Conservation (phyloP, 164 flowering plant species). For the Nymphaea thermarum region DNA sequence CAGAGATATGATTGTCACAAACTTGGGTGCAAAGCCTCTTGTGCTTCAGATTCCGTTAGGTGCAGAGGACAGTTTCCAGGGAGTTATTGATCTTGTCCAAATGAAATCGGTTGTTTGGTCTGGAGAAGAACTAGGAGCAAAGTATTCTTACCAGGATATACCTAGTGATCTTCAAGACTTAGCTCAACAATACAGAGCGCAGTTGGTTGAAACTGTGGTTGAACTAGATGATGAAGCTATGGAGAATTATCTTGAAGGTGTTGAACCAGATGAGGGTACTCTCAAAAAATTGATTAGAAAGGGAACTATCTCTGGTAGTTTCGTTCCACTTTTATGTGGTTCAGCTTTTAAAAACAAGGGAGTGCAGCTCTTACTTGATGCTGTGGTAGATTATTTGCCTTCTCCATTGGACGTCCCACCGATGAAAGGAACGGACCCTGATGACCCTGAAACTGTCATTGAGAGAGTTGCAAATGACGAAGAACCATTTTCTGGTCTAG, state of each 20-base stretch:
- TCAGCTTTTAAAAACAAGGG: slow-evolving; percentile 97
- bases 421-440: slow-evolving; percentile 87
- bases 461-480: slow-evolving; percentile 66
- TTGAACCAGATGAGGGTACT: slow-evolving; percentile 78
- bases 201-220: slow-evolving; percentile 60
- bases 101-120: slow-evolving; percentile 91
- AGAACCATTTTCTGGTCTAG: slow-evolving; percentile 88
- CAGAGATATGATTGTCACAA: slow-evolving; percentile 89
- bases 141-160: slow-evolving; percentile 66
- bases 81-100: slow-evolving; percentile 77
- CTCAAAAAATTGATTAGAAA: slow-evolving; percentile 68
- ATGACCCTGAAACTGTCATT: slow-evolving; percentile 51
- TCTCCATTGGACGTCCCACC: slow-evolving; percentile 86
- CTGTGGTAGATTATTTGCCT: slow-evolving; percentile 86
- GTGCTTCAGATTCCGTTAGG: slow-evolving; percentile 90
- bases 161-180: slow-evolving; percentile 66
- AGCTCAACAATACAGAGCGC: slow-evolving; percentile 63
- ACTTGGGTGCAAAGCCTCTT: slow-evolving; percentile 93
- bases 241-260: slow-evolving; percentile 83
- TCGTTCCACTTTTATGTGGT: slow-evolving; percentile 91
- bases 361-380: slow-evolving; percentile 89
- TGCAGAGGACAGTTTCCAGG: slow-evolving; percentile 73
- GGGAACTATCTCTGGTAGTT: slow-evolving; percentile 56
- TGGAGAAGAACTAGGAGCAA: slow-evolving; percentile 94
- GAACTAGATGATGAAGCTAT: slow-evolving; percentile 79